Conservation (phyloP, 495 filamentous ascomycete species). For the Delitschia confertaspora region DNA sequence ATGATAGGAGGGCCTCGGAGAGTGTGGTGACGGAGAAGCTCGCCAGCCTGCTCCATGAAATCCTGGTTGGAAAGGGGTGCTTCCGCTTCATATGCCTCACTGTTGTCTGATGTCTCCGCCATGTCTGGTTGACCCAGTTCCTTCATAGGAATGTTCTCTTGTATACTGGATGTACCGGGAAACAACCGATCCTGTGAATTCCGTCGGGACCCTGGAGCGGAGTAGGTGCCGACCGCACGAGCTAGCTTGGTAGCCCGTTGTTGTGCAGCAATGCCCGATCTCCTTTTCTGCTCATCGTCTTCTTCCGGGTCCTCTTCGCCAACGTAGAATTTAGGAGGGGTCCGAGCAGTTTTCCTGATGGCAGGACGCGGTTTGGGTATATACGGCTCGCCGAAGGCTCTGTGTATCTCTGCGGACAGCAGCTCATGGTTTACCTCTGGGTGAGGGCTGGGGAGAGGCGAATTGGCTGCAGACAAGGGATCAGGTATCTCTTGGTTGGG, state of each 20-base stretch:
- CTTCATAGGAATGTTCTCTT: conserved; percentile 3
- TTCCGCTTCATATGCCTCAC: conserved; percentile 12
- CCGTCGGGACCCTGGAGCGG: conserved; percentile 19
- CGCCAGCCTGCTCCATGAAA: conserved; percentile 13
- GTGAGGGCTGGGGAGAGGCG: not conserved
- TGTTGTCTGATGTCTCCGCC: conserved; percentile 6
- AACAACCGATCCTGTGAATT: conserved; percentile 17
- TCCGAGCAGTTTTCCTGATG: conserved; percentile 18
- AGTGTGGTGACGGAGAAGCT: conserved; percentile 19
- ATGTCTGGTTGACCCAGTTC: not conserved
- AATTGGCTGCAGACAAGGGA: not conserved
- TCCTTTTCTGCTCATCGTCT: conserved; percentile 11
- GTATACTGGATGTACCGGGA: not conserved
- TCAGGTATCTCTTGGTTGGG: no score
- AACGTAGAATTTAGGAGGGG: conserved; percentile 17
- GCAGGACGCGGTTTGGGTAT: conserved; percentile 23
- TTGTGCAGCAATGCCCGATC: conserved; percentile 20
- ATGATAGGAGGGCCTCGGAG: not conserved
- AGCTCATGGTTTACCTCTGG: conserved; percentile 23
- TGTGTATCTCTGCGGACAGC: conserved; percentile 17
- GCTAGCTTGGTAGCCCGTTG: conserved; percentile 21
- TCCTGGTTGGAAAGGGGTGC: not conserved
- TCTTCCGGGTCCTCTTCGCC: conserved; percentile 11
- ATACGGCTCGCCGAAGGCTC: conserved; percentile 13
- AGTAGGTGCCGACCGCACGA: conserved; percentile 17